A percentile compares a stretch with the other conserved stretches of the same genome.
These are phyloP conservation scores for Neofusicoccum sp. DNA, from an alignment of 2,329 filamentous ascomycete species.

Conservation along the genomic window DNA sequence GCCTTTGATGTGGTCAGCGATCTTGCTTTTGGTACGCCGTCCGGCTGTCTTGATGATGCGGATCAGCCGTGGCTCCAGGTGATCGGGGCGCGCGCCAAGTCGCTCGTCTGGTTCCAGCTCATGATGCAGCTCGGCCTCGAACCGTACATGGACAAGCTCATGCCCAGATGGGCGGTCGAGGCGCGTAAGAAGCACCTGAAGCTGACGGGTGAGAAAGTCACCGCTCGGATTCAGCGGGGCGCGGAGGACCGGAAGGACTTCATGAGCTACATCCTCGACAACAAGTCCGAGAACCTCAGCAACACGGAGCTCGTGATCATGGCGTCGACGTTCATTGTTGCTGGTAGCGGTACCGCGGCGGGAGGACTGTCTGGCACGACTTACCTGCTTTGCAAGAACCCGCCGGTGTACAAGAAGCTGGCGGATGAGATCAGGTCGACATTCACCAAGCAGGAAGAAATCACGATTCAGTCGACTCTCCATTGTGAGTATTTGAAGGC, in stretches of 20 bases:
- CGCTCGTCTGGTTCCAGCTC: neutral
- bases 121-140: neutral
- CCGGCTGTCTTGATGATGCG: constrained; percentile 24
- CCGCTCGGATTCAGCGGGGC: neutral
- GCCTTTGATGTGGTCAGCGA: constrained; percentile 22
- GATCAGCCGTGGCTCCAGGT: constrained; percentile 4
- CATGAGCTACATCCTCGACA: neutral
- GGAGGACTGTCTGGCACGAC: constrained; percentile 37
- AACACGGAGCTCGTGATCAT: neutral
- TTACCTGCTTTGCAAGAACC: constrained; percentile 32
- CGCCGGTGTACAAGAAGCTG: neutral
- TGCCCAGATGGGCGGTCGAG: neutral
- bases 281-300: neutral
- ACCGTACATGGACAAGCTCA: neutral
- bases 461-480: neutral
- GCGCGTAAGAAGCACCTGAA: neutral
- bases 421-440: neutral
- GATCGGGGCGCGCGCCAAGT: neutral
- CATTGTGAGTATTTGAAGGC: neutral
- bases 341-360: constrained; percentile 43
- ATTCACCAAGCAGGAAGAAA: neutral
- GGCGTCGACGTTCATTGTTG: constrained; percentile 25
- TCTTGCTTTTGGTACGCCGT: constrained; percentile 29
- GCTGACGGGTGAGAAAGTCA: neutral
- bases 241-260: neutral